phyloP scores from a whole-genome alignment of 78 protist species.

The Dictyostelium purpureum region DNA sequence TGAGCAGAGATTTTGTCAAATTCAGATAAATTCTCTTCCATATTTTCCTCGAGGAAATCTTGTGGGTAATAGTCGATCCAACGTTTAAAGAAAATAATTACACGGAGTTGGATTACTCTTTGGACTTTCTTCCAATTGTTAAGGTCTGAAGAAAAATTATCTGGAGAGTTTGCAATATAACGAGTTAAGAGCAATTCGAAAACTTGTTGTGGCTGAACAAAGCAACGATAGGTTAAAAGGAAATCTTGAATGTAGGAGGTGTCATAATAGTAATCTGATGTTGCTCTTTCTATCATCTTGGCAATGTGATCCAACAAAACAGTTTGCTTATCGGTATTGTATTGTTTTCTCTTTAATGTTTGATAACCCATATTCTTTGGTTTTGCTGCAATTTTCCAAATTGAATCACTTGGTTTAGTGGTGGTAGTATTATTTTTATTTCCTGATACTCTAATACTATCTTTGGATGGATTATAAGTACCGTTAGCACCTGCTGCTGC shows the following conservation, averaged over 20 bases:
- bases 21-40: constrained; percentile 56
- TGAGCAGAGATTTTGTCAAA: constrained; percentile 39
- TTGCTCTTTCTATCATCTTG: constrained; percentile 74
- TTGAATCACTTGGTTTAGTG: constrained; percentile 12
- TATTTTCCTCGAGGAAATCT: constrained; percentile 62
- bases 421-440: background rate
- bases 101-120: constrained; percentile 68
- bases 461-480: no score
- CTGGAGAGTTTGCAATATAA: constrained; percentile 44
- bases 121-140: constrained; percentile 37
- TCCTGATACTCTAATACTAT: no score
- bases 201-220: constrained; percentile 26
- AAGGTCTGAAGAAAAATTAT: constrained; percentile 6
- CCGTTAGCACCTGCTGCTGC: no score
- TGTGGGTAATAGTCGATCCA: constrained; percentile 78
- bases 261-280: constrained; percentile 53
- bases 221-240: constrained; percentile 61
- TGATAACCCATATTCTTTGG: constrained; percentile 37
- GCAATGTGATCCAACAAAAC: constrained; percentile 25
- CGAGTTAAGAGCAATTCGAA: constrained; percentile 30
- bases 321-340: background rate
- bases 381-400: constrained; percentile 47
- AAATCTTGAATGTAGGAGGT: constrained; percentile 71
- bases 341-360: constrained; percentile 34
- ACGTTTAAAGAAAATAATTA: constrained; percentile 75